These are phyloP conservation scores for Lactarius sp. DNA, from an alignment of 768 basidiomycete genomes.

Conservation along the genomic window DNA sequence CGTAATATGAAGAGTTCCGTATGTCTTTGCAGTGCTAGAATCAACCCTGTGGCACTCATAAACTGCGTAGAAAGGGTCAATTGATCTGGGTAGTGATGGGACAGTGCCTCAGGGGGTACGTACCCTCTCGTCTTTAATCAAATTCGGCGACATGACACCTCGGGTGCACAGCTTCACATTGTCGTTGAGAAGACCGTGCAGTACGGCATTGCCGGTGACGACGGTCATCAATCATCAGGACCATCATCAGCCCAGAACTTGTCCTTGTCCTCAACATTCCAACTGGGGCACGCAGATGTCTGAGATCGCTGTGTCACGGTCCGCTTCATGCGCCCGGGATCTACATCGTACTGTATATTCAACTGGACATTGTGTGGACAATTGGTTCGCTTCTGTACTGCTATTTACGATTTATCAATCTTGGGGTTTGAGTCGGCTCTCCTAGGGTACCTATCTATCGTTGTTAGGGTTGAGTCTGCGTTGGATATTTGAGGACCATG, in stretches of 20 bases:
- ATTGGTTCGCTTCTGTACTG: background rate
- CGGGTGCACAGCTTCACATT: conserved; percentile 15
- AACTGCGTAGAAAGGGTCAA: background rate
- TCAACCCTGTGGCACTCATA: background rate
- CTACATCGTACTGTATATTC: background rate
- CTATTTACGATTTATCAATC: no score
- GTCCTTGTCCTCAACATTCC: background rate
- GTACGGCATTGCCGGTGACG: conserved; percentile 7
- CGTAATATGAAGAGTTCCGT: no score
- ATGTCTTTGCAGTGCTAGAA: background rate
- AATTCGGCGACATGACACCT: background rate
- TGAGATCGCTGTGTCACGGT: background rate
- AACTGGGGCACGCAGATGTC: background rate
- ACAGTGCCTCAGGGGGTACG: background rate
- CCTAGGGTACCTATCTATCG: background rate
- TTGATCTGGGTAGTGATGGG: background rate
- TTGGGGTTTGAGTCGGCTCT: background rate
- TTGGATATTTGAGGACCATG: no score
- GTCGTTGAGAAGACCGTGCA: conserved; percentile 24
- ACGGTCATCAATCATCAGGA: conserved; percentile 1
- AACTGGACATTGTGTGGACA: no score
- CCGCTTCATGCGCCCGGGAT: background rate
- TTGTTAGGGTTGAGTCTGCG: background rate
- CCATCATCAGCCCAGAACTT: background rate
- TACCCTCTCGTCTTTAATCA: background rate